Percentiles rank a stretch among this genome's conserved stretches.
These are phyloP conservation scores for Falciphora oryzae DNA, from an alignment of 2,329 filamentous ascomycete species.

Conservation along the genomic window DNA sequence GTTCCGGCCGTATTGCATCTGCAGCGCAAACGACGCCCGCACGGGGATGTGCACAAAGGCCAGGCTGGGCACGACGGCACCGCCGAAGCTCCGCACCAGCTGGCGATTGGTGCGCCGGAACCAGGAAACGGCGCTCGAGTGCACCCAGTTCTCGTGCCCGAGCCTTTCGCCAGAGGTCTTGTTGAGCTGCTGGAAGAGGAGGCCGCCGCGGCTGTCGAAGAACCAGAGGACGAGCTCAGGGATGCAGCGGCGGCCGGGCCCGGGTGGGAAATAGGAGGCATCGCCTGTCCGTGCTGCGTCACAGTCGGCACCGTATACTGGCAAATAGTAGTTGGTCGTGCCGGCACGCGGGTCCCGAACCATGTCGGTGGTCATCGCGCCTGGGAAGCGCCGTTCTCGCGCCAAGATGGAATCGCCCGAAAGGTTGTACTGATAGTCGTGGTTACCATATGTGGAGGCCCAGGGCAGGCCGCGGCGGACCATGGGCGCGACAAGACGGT, in stretches of 20 bases:
- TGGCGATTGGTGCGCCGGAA: constrained; percentile 31
- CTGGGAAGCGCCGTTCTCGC: constrained; percentile 19
- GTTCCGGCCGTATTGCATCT: constrained; percentile 14
- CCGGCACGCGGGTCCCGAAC: constrained; percentile 17
- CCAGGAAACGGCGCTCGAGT: constrained; percentile 37
- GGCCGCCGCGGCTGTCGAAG: constrained; percentile 51
- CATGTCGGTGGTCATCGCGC: constrained; percentile 21
- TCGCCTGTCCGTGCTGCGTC: background rate
- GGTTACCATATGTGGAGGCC: constrained; percentile 56
- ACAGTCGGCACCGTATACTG: constrained; percentile 21
- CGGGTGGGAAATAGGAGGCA: too few species aligned
- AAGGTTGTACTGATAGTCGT: constrained; percentile 47
- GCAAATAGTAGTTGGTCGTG: constrained; percentile 26
- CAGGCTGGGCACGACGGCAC: constrained; percentile 29
- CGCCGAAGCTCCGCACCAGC: constrained; percentile 23
- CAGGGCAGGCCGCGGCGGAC: constrained; percentile 40
- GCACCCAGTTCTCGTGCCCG: constrained; percentile 35
- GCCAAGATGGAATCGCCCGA: constrained; percentile 28
- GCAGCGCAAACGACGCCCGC: constrained; percentile 23
- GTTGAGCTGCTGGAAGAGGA: constrained; percentile 27
- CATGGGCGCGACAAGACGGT: constrained; percentile 42
- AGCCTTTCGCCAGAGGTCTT: constrained; percentile 14
- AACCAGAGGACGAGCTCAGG: constrained; percentile 50
- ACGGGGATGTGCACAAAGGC: constrained; percentile 45
- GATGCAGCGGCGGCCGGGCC: constrained; percentile 10